Percentiles rank a stretch among this genome's conserved stretches.
Conservation (phyloP, 805 yeast species). For the Cyberlindnera meyerae region DNA sequence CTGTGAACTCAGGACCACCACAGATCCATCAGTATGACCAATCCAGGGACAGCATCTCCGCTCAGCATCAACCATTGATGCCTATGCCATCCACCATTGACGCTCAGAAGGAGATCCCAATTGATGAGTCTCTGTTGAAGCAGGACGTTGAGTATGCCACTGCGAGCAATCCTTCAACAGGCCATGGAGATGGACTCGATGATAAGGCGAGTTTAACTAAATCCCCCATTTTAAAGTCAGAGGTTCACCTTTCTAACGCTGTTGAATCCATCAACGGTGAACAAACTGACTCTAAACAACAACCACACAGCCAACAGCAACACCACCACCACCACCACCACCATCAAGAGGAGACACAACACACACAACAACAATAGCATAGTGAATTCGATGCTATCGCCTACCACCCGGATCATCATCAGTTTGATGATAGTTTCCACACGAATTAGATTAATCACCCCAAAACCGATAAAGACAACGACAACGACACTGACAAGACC, state of each 20-base stretch:
- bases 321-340: too few relatives aligned
- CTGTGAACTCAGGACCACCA: slow-evolving; percentile 15
- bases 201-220: slow-evolving; percentile 17
- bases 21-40: slow-evolving; percentile 21
- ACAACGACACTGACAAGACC: neutral
- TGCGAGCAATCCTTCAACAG: slow-evolving; percentile 2
- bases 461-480: slow-evolving; percentile 3
- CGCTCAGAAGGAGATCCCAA: slow-evolving; percentile 19
- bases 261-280: slow-evolving; percentile 7
- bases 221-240: slow-evolving; percentile 20
- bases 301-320: slow-evolving; percentile 12
- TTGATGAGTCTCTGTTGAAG: slow-evolving; percentile 17
- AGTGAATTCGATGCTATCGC: too few relatives aligned
- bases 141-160: slow-evolving; percentile 11
- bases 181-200: slow-evolving; percentile 7
- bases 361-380: neutral
- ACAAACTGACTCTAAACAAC: slow-evolving; percentile 15
- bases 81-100: slow-evolving; percentile 8
- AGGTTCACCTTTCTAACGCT: slow-evolving; percentile 14
- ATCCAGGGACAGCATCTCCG: slow-evolving; percentile 6
- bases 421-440: too few relatives aligned
- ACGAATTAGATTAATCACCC: too few relatives aligned
- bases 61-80: slow-evolving; percentile 13
- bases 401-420: too few relatives aligned
- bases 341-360: too few relatives aligned